Base-by-base conservation (phyloP, 257 asterid genomes). In the Gynochthodes officinalis region DNA sequence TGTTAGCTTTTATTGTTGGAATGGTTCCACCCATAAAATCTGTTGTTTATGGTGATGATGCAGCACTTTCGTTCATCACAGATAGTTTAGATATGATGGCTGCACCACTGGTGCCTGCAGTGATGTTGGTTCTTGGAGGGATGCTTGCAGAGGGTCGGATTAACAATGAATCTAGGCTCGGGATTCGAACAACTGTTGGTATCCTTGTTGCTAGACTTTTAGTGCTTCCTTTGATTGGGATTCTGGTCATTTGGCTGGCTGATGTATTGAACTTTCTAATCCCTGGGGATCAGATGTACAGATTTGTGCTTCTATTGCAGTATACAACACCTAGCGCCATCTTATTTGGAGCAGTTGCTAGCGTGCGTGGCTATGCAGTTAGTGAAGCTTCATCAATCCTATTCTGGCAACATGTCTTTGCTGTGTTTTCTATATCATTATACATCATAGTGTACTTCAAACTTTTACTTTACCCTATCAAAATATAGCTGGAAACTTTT, bases 111-210 rank as follows among this genome's bases (percentile, higher is more conserved):
- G 97, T 91, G 72, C 99, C 99, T n/a, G 87, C 93, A 4, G 96
- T 94, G 9, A 89, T 94, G 96, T 86, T 94, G 46, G 80, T 89
- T 77, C 93, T 94, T 32, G 99, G 99, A 74, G 98, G 96, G 71
- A 94, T 89, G 96, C 86, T 94, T 21, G 96, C 96, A 5, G 98
- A 94, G 84, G 98, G 97, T 27, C 25, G 46, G 11, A 68, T 67
- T 19, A 12, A 89, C 92, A 85, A 84, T 33, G 89, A 86, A 78
- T 91, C 99, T 4, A 83, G 80, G 76, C 93, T 94, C 4, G 99
- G 98, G 49, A 37, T 77, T 21, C 44, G 93, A 60, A 94, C 98
- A 9, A 92, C 96, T 10, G 69, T 87, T 37, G 96, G 96, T 1
- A 80, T 92, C 21, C 86, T 83, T 11, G 76, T 90, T 23, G 92